A percentile compares a stretch with the other conserved stretches of the same genome.
Evolutionary conservation across 2,329 filamentous ascomycete species (phyloP).

Genomic region (Exserohilum turcica): DNA sequence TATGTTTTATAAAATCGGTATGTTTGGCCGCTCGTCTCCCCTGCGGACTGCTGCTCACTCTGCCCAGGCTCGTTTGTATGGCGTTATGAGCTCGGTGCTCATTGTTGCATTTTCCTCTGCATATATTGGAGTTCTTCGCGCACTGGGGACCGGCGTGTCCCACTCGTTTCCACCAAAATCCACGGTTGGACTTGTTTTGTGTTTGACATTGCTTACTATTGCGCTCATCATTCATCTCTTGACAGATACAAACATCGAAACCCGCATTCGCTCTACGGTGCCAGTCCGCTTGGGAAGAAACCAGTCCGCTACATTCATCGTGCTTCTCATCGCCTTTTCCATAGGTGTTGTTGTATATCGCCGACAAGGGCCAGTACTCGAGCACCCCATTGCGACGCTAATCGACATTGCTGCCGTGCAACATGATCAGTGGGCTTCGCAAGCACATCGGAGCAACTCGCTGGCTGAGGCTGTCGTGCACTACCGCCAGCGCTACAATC

Average conservation of each 20-base stretch:
- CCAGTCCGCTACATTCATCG: constrained; percentile 41
- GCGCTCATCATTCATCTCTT: constrained; percentile 39
- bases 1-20: constrained; percentile 45
- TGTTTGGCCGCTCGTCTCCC: constrained; percentile 6
- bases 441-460: constrained; percentile 55
- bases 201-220: constrained; percentile 38
- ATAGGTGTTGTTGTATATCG: constrained; percentile 43
- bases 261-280: constrained; percentile 34
- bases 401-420: constrained; percentile 56
- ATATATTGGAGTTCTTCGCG: constrained; percentile 41
- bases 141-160: constrained; percentile 41
- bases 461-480: constrained; percentile 57
- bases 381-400: constrained; percentile 62
- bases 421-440: constrained; percentile 56
- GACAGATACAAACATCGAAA: constrained; percentile 38
- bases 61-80: constrained; percentile 39
- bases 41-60: constrained; percentile 17
- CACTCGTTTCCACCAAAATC: constrained; percentile 43
- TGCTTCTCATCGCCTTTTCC: constrained; percentile 49
- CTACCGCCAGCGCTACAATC: constrained; percentile 59
- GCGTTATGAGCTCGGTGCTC: constrained; percentile 43
- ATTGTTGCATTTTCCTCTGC: constrained; percentile 42
- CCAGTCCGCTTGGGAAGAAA: constrained; percentile 41
- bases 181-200: constrained; percentile 37
- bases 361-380: constrained; percentile 48